A percentile compares a stretch with the other conserved stretches of the same genome.
phyloP scores from a whole-genome alignment of 768 basidiomycete species.

The Kwoniella europaea region DNA sequence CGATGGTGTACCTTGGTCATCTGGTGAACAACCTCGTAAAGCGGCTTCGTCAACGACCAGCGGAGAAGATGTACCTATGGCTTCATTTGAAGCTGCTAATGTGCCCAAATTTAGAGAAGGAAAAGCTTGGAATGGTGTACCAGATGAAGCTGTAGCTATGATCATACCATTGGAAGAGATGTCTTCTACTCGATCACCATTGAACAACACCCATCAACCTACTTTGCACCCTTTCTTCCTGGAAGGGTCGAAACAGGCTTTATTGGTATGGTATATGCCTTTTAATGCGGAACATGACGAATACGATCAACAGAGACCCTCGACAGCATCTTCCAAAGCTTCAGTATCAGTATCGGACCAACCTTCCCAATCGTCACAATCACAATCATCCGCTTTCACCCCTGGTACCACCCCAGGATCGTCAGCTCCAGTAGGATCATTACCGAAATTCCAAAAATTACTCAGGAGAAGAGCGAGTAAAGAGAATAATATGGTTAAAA shows the following conservation, averaged over 20 bases:
- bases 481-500: constrained; percentile 36
- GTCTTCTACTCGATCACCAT: constrained; percentile 1
- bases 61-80: constrained; percentile 14
- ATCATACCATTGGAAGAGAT: constrained; percentile 48
- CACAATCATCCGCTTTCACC: neutral
- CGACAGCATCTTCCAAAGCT: constrained; percentile 28
- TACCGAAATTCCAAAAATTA: constrained; percentile 53
- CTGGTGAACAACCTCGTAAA: constrained; percentile 9
- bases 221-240: constrained; percentile 20
- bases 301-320: constrained; percentile 19
- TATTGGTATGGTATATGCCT: constrained; percentile 80
- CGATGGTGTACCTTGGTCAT: constrained; percentile 22
- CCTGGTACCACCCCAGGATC: neutral
- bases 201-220: constrained; percentile 7
- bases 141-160: constrained; percentile 57
- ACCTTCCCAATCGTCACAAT: constrained; percentile 5
- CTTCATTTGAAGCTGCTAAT: neutral
- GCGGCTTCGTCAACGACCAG: constrained; percentile 12
- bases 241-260: constrained; percentile 53
- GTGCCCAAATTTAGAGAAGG: constrained; percentile 34
- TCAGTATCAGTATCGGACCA: constrained; percentile 30
- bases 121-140: constrained; percentile 54
- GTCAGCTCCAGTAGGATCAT: constrained; percentile 21
- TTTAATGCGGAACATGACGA: constrained; percentile 58
- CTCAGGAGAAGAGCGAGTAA: constrained; percentile 44